These are phyloP conservation scores for Eucalyptus sp. DNA, from an alignment of 345 rosid species.

Conservation along the genomic window DNA sequence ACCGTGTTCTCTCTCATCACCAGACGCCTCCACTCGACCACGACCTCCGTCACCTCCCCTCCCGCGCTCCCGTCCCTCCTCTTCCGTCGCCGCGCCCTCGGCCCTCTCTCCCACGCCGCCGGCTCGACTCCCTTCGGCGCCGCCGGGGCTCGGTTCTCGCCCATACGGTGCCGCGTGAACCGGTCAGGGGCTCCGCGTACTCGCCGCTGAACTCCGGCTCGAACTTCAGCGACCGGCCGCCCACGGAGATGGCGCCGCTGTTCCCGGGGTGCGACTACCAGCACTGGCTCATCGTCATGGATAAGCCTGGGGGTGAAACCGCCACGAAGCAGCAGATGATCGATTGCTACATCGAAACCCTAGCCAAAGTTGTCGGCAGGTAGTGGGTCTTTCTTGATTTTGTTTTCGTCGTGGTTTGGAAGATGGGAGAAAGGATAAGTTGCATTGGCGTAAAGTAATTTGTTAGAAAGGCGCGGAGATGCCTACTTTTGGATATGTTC, in stretches of 20 bases:
- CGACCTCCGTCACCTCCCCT: constrained; percentile 13
- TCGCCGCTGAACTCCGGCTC: constrained; percentile 87
- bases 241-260: constrained; percentile 91
- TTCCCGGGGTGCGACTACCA: constrained; percentile 92
- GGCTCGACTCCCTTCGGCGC: constrained; percentile 16
- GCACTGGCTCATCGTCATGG: constrained; percentile 98
- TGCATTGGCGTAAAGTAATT: neutral
- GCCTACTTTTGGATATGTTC: neutral
- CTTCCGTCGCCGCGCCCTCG: constrained; percentile 17
- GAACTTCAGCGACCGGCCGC: constrained; percentile 87
- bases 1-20: neutral
- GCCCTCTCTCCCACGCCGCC: constrained; percentile 21
- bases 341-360: constrained; percentile 74
- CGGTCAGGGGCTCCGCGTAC: constrained; percentile 69
- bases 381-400: neutral
- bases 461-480: neutral
- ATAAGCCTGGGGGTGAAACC: constrained; percentile 83
- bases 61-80: constrained; percentile 20
- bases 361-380: constrained; percentile 82
- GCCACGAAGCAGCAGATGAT: constrained; percentile 94
- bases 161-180: constrained; percentile 63
- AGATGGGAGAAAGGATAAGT: neutral
- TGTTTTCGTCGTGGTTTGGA: neutral
- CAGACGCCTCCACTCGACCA: constrained; percentile 27
- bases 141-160: constrained; percentile 20